phyloP scores from a whole-genome alignment of 2,329 filamentous ascomycete species.

The Calonectria montana region DNA sequence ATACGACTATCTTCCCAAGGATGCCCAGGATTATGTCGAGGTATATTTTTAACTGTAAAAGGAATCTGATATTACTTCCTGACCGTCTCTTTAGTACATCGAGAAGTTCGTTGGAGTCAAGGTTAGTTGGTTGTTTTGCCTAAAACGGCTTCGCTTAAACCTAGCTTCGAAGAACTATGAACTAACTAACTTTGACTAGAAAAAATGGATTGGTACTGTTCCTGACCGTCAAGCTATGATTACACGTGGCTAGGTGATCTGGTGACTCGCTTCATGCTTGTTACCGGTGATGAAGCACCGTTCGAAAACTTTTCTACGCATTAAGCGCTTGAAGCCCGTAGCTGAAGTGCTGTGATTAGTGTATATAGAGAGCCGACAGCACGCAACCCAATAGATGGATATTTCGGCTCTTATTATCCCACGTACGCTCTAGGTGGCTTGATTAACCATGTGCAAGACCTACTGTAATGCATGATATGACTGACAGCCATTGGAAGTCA shows the following conservation, averaged over 20 bases:
- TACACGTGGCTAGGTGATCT: background rate
- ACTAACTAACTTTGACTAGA: slow-evolving; percentile 2
- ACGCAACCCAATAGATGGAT: too few relatives aligned
- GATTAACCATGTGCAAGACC: too few relatives aligned
- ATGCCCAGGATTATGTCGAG: slow-evolving; percentile 24
- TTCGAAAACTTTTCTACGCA: too few relatives aligned
- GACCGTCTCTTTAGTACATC: background rate
- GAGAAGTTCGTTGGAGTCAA: slow-evolving; percentile 12
- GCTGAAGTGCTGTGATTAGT: too few relatives aligned
- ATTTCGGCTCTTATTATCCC: too few relatives aligned
- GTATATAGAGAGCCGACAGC: too few relatives aligned
- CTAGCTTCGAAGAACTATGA: slow-evolving; percentile 1
- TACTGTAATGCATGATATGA: too few relatives aligned
- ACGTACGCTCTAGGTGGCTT: too few relatives aligned
- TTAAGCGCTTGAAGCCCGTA: too few relatives aligned
- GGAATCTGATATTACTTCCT: background rate
- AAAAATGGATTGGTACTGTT: slow-evolving; percentile 35
- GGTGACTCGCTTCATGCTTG: too few relatives aligned
- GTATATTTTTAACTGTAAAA: slow-evolving; percentile 2
- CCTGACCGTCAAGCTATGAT: slow-evolving; percentile 34
- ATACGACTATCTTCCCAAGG: slow-evolving; percentile 22
- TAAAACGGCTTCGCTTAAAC: background rate
- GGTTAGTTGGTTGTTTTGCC: background rate
- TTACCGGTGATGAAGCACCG: too few relatives aligned
- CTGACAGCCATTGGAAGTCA: too few relatives aligned